phyloP scores from a whole-genome alignment of 2,329 filamentous ascomycete genomes.

The Fusarium sp. region DNA sequence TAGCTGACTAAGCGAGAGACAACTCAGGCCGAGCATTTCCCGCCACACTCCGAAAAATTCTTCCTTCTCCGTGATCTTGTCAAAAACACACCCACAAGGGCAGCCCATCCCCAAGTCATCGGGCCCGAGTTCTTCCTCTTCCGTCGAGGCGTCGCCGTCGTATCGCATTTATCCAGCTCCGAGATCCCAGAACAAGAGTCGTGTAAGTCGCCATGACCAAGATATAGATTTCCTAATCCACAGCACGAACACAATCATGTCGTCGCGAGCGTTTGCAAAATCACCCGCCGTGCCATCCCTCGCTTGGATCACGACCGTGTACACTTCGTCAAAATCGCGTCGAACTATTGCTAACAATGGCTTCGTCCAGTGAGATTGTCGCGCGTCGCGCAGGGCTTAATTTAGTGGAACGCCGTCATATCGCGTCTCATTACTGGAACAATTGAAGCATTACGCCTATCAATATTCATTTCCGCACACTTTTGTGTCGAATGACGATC shows the following conservation, averaged over 20 bases:
- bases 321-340: slow-evolving; percentile 41
- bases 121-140: slow-evolving; percentile 62
- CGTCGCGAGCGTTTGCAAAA: slow-evolving; percentile 25
- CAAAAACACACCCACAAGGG: slow-evolving; percentile 52
- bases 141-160: slow-evolving; percentile 55
- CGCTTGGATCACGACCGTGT: slow-evolving; percentile 23
- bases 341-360: slow-evolving; percentile 45
- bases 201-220: slow-evolving; percentile 52
- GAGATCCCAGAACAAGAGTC: slow-evolving; percentile 52
- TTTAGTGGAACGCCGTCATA: slow-evolving; percentile 32
- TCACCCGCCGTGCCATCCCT: slow-evolving; percentile 30
- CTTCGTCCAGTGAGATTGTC: slow-evolving; percentile 44
- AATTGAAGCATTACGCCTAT: slow-evolving; percentile 17
- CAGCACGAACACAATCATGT: slow-evolving; percentile 32
- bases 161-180: slow-evolving; percentile 60
- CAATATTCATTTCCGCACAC: slow-evolving; percentile 6
- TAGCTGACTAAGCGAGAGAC: slow-evolving; percentile 34
- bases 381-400: slow-evolving; percentile 42
- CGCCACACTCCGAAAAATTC: slow-evolving; percentile 51
- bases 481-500: slow-evolving; percentile 29
- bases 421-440: slow-evolving; percentile 33
- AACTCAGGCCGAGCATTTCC: slow-evolving; percentile 40
- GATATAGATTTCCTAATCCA: slow-evolving; percentile 36
- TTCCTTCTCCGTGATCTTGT: slow-evolving; percentile 53
- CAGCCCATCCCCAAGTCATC: slow-evolving; percentile 47